Conservation (phyloP, 768 basidiomycete genomes). For the Amanita jacksonii region DNA sequence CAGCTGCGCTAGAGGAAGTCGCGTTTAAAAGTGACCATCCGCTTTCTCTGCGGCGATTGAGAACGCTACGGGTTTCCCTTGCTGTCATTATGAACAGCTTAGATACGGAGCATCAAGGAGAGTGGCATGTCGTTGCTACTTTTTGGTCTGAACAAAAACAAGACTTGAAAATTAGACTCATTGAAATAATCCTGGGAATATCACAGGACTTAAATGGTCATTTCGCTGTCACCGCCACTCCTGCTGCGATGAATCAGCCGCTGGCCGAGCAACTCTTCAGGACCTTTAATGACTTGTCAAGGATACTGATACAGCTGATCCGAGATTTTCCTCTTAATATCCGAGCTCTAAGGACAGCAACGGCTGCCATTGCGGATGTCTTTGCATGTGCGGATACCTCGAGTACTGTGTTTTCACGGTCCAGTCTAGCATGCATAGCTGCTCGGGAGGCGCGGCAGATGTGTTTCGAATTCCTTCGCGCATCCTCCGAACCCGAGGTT, state of each 20-base stretch:
- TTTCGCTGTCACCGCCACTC: slow-evolving; percentile 33
- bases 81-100: slow-evolving; percentile 48
- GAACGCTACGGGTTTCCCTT: slow-evolving; percentile 54
- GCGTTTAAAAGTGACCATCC: slow-evolving; percentile 38
- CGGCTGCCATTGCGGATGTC: slow-evolving; percentile 38
- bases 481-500: slow-evolving; percentile 26
- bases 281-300: slow-evolving; percentile 43
- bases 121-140: slow-evolving; percentile 43
- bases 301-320: slow-evolving; percentile 38
- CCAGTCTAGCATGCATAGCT: slow-evolving; percentile 28
- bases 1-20: slow-evolving; percentile 56
- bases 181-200: slow-evolving; percentile 40
- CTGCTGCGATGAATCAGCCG: slow-evolving; percentile 26
- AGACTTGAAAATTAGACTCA: slow-evolving; percentile 47
- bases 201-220: slow-evolving; percentile 42
- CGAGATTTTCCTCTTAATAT: slow-evolving; percentile 40
- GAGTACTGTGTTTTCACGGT: slow-evolving; percentile 28
- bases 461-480: slow-evolving; percentile 41
- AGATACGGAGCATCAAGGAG: slow-evolving; percentile 37
- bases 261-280: slow-evolving; percentile 47
- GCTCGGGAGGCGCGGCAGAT: slow-evolving; percentile 36
- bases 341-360: slow-evolving; percentile 37
- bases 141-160: slow-evolving; percentile 54
- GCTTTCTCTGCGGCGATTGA: slow-evolving; percentile 40
- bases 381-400: slow-evolving; percentile 46